phyloP scores from a whole-genome alignment of 768 basidiomycete genomes.

The Polyporus arcularius region DNA sequence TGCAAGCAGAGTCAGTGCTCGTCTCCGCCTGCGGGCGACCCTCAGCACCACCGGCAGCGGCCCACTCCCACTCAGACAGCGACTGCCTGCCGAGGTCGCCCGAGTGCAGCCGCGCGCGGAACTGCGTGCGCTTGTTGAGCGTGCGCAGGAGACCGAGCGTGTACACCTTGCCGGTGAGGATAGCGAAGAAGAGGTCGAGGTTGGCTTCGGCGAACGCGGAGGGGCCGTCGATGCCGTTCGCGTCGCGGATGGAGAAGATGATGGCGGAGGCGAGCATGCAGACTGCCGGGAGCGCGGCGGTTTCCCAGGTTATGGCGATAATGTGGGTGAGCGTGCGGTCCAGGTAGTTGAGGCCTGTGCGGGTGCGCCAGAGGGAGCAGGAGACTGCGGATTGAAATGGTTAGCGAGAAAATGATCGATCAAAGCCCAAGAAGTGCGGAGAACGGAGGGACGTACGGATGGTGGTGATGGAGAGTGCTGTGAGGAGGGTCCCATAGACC shows the following conservation, averaged over 20 bases:
- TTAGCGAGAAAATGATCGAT: neutral
- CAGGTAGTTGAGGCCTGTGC: slow-evolving; percentile 32
- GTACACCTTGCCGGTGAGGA: slow-evolving; percentile 53
- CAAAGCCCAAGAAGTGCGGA: neutral
- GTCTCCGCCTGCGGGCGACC: neutral
- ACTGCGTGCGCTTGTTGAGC: slow-evolving; percentile 30
- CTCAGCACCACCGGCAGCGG: slow-evolving; percentile 1
- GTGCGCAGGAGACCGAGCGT: slow-evolving; percentile 30
- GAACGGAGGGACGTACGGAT: slow-evolving; percentile 33
- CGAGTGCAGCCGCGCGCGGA: slow-evolving; percentile 38
- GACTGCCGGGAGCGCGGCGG: slow-evolving; percentile 37
- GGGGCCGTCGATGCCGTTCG: neutral
- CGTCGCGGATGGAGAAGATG: slow-evolving; percentile 25
- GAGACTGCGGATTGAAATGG: slow-evolving; percentile 35
- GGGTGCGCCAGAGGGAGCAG: slow-evolving; percentile 42
- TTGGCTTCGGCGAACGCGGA: slow-evolving; percentile 2
- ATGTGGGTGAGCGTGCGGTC: slow-evolving; percentile 43
- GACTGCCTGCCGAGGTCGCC: slow-evolving; percentile 44
- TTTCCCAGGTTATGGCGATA: slow-evolving; percentile 43
- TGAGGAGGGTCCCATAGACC: slow-evolving; percentile 31
- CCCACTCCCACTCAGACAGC: slow-evolving; percentile 41
- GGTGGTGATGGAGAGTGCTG: slow-evolving; percentile 41
- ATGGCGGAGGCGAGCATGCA: slow-evolving; percentile 34
- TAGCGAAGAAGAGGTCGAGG: slow-evolving; percentile 43
- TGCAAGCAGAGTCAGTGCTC: neutral